Base-by-base conservation (phyloP, 148 eudicot genomes). In the Suaeda aralocaspica region DNA sequence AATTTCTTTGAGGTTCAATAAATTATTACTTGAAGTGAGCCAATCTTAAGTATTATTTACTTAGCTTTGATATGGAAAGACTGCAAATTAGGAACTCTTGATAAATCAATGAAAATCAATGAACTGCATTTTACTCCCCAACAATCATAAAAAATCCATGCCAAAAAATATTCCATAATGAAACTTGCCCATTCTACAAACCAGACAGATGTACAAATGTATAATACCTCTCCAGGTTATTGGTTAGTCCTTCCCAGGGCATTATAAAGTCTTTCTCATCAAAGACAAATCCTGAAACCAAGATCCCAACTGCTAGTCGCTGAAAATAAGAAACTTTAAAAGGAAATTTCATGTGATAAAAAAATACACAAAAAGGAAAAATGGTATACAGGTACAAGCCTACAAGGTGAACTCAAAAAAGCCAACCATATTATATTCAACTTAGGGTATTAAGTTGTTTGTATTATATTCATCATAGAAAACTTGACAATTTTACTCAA, bases 231-330 rank as follows among this genome's bases (percentile, higher is more conserved):
- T 94, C 99, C 66, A 82, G 79, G 80, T 86, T 86, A 83, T 94
- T 84, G 81, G 53, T 31, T 64, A 77, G 80, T 72, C 92, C 91
- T 81, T 91, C 97, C 99, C 99, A 94, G 59, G 99, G 99, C 82
- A 81, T 86, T 73, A 86, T 39, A 56, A 89, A 94, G 80, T 94
- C 99, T 65, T 84, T 77, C 70, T 85, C 80, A 77, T 82, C 93
- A 66, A 94, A 94, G 59, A 94, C 97, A 80, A 94, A 87, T 79
- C 99, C 99, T 3, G 99, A 87, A 51, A 94, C 78, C 80, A 87
- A 69, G 62, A 94, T 87, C 78, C 81, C 97, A 75, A 94, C 97
- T 63, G 89, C 99, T 71, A 94, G 80, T 60, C 96, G 83, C 99
- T 94, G 99, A 75, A 67, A 85, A 67, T 36, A 63, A 72, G 74